A percentile compares a stretch with the other conserved stretches of the same genome.
phyloP scores from a whole-genome alignment of 192 early-diverging fungal species.

The Umbelopsis ramanniana region DNA sequence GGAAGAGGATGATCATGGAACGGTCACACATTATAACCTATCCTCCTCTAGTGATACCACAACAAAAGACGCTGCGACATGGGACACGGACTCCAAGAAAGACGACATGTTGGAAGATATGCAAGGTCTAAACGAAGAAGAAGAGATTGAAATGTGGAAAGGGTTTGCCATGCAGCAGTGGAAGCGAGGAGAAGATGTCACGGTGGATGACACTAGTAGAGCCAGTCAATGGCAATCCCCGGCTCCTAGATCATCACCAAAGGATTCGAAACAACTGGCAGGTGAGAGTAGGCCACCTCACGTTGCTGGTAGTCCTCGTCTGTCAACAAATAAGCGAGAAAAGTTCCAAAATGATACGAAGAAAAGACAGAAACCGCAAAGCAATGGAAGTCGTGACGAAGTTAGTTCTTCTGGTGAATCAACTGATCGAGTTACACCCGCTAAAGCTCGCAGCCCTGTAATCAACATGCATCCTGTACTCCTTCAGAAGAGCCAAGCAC shows the following conservation, averaged over 20 bases:
- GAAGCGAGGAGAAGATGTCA: background rate
- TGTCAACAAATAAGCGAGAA: background rate
- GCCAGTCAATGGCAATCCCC: background rate
- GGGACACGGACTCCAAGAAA: background rate
- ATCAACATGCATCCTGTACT: background rate
- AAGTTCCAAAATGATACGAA: background rate
- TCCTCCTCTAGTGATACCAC: background rate
- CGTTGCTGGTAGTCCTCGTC: background rate
- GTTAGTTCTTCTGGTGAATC: background rate
- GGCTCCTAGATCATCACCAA: background rate
- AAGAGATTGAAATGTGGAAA: constrained; percentile 17
- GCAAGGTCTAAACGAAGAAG: background rate
- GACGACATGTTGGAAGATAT: background rate
- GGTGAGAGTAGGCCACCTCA: background rate
- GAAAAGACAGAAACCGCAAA: background rate
- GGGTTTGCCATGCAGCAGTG: constrained; percentile 9
- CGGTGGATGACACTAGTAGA: background rate
- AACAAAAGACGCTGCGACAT: background rate
- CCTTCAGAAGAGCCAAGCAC: constrained; percentile 1
- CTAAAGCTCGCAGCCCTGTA: background rate
- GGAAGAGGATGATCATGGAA: background rate
- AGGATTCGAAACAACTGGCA: background rate
- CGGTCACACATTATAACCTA: background rate
- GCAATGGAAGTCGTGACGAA: background rate
- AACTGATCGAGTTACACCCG: background rate